Base-by-base conservation (phyloP, 2,329 filamentous ascomycete genomes). In the Aspergillus bombycis region DNA sequence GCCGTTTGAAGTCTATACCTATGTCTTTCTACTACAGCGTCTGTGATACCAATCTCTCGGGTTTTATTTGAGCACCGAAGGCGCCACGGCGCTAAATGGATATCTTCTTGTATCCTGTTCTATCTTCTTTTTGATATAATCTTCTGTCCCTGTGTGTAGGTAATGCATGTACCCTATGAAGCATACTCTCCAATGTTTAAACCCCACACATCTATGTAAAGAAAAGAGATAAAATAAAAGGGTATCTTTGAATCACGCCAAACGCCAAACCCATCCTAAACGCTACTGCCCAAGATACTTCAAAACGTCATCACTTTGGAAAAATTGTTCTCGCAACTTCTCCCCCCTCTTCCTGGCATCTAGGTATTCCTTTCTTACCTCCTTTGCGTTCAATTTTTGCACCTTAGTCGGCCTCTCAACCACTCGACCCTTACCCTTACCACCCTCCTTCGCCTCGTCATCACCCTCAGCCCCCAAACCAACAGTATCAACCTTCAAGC, bases 221-320 rank as follows among this genome's bases (percentile, higher is more conserved):
- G 32, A 55, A 55, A 38, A 36, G n/a, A 23, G 16, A 36, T 8
- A 38, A 4, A 32, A 14, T 53, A 28, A 21, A 55, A 60, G 9
- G 58, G 65, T 65, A 65, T 57, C 36, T 58, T 57, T 48, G 32
- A 54, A 60, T 26, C 45, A 36, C 21, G 28, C 58, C 38, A 59
- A 57, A 60, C 46, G 30, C 43, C 46, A 41, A 60, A 57, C 7
- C 23, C n/a, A 43, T 53, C 30, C 50, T 26, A 30, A 53, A 28
- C 28, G 16, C 30, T 55, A 55, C 7, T 58, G 50, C 14, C 88
- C 86, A 21, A 96, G 78, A 74, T 96, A 95, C 72, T 84, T 87
- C 71, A 93, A 87, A 60, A 96, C 81, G 68, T 94, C 90, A n/a
- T 91, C 85, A 68, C 86, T 89, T 23, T 86, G 85, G 77, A 91